phyloP scores from a whole-genome alignment of 208 protist species.

The Trypanosomatidae sp. region DNA sequence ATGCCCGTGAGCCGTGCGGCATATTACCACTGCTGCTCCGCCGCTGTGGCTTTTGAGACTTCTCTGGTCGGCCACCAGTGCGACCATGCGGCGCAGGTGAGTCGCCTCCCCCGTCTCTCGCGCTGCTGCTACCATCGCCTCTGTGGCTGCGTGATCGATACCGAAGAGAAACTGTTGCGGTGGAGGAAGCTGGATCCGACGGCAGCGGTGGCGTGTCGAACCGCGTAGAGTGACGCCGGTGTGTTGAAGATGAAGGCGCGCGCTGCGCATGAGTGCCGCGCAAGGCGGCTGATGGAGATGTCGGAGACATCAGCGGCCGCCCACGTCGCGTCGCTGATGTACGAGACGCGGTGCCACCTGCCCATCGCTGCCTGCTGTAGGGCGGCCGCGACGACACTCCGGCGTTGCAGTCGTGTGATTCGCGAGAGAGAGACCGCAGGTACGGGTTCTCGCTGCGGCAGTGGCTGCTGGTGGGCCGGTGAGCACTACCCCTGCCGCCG shows the following conservation, averaged over 20 bases:
- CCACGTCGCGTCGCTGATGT: constrained; percentile 6
- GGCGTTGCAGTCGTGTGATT: constrained; percentile 3
- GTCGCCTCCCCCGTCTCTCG: constrained; percentile 34
- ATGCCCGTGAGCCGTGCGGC: constrained; percentile 16
- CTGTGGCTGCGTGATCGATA: constrained; percentile 1
- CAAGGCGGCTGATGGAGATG: constrained; percentile 13
- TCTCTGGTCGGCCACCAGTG: constrained; percentile 41
- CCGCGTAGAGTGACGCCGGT: constrained; percentile 13
- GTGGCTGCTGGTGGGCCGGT: constrained; percentile 1
- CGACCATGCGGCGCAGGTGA: constrained; percentile 53
- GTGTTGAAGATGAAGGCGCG: not conserved
- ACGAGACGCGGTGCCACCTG: constrained; percentile 4
- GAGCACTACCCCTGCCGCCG: not conserved
- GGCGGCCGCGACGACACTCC: not conserved
- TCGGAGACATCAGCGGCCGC: constrained; percentile 26
- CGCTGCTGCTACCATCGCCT: constrained; percentile 1
- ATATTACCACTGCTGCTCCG: constrained; percentile 4
- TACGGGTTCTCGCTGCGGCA: constrained; percentile 23
- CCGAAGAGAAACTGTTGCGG: not conserved
- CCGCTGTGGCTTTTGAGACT: constrained; percentile 5
- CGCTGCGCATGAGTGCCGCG: constrained; percentile 4
- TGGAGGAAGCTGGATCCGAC: not conserved
- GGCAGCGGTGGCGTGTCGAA: constrained; percentile 39
- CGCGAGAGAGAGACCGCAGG: constrained; percentile 28
- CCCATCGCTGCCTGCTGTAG: constrained; percentile 7